Base-by-base conservation (phyloP, 257 asterid genomes). In the Solanum commersonii region DNA sequence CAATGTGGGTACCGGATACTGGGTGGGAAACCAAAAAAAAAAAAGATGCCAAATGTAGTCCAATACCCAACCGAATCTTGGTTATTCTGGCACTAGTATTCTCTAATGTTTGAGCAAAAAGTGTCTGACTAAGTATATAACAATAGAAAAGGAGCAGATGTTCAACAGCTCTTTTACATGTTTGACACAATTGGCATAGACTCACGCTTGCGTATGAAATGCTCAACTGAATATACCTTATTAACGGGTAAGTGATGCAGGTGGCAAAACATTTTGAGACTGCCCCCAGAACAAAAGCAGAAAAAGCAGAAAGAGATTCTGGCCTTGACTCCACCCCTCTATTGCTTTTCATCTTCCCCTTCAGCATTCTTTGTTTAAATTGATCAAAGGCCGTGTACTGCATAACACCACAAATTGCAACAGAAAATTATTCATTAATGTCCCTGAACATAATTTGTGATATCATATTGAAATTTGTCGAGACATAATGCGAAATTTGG, bases 301-400 rank as follows among this genome's bases (percentile, higher is more conserved):
- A 93, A 90, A 96, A 92, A 23, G 98, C 98, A 89, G 98, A 95
- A 68, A 96, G 98, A 87, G 94, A 93, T 89, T 91, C 94, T 83
- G 92, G 93, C 84, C 94, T 89, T 20, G 96, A 90, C 46, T 91
- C 90, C 34, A 84, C 88, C 20, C 65, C 91, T 34, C 88, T 86
- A 27, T 86, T 88, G 83, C 89, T 87, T 89, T 87, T 90, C 90
- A 70, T 73, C 89, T 92, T 90, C 79, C 84, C 91, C 93, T 89
- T 93, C 87, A 96, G 84, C 60, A 94, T 87, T 89, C 93, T 91
- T 77, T 91, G 93, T 88, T 96, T 96, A 40, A 96, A 90, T 89
- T 95, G 99, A 93, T 96, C 99, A 82, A 96, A 96, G 52, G 92
- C 97, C 0, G 99, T 96, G 88, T 95, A 96, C 99, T 96, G 95